A percentile compares a stretch with the other conserved stretches of the same genome.
Conservation (phyloP, 257 asterid species). For the Echites panduratus region DNA sequence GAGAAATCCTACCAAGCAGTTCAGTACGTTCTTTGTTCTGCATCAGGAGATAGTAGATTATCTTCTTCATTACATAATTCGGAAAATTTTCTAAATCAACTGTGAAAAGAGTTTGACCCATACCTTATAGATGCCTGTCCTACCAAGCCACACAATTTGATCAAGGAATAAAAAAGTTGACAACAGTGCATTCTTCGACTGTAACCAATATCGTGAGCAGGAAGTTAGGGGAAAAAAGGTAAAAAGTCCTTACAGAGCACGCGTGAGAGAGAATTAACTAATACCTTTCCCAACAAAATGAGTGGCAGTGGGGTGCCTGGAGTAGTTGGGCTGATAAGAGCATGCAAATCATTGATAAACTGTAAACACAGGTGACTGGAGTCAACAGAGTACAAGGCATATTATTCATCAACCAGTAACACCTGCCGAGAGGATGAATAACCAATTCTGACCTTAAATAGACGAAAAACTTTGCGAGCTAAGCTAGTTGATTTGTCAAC, state of each 20-base stretch:
- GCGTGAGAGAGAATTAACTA: not conserved
- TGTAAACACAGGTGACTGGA: conserved; percentile 23
- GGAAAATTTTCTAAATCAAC: conserved; percentile 1
- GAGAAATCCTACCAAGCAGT: conserved; percentile 76
- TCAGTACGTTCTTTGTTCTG: conserved; percentile 87
- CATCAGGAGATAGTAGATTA: conserved; percentile 2
- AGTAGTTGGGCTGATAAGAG: conserved; percentile 73
- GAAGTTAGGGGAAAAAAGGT: conserved; percentile 6
- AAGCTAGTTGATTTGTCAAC: conserved; percentile 89
- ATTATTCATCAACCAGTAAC: conserved; percentile 1
- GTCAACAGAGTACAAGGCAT: conserved; percentile 16
- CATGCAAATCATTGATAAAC: conserved; percentile 93
- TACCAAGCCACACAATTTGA: conserved; percentile 90
- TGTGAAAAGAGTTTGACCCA: not conserved
- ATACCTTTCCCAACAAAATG: conserved; percentile 83
- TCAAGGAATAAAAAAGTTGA: conserved; percentile 87
- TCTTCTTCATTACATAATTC: not conserved
- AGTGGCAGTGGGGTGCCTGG: conserved; percentile 90
- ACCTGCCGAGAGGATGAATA: too few species aligned
- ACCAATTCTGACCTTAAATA: conserved; percentile 63
- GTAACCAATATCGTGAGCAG: conserved; percentile 24
- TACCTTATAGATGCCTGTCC: conserved; percentile 94
- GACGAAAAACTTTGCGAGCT: conserved; percentile 96
- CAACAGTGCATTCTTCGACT: conserved; percentile 89
- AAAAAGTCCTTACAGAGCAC: conserved; percentile 11